phyloP scores from a whole-genome alignment of 2,329 filamentous ascomycete species.

The Trichoderma guizhouense region DNA sequence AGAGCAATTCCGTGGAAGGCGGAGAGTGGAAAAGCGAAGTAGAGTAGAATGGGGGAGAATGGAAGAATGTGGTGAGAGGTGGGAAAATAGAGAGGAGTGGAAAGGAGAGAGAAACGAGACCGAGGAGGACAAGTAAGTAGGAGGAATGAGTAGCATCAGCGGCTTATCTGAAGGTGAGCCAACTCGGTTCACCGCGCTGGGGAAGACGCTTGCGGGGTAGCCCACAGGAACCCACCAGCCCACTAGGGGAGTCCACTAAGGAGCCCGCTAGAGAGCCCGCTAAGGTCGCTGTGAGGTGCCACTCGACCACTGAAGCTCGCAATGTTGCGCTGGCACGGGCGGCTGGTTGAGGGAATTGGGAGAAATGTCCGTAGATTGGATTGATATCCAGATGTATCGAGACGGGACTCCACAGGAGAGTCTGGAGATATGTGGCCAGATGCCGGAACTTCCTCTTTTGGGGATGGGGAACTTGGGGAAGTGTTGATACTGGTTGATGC shows the following conservation, averaged over 20 bases:
- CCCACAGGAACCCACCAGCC: not conserved
- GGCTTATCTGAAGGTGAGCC: conserved; percentile 15
- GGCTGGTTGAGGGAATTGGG: not conserved
- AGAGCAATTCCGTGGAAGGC: not conserved
- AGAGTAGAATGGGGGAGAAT: not conserved
- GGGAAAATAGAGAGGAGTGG: not conserved
- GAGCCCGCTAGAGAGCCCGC: not conserved
- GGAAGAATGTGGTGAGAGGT: not conserved
- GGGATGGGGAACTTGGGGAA: not conserved
- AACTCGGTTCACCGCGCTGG: conserved; percentile 10
- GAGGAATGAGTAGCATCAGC: conserved; percentile 13
- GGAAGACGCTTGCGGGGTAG: conserved; percentile 5
- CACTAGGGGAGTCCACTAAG: not conserved
- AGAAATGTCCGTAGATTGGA: not conserved
- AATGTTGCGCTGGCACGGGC: not conserved
- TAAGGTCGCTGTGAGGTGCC: not conserved
- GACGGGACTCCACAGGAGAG: not conserved
- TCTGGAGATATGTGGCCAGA: not conserved
- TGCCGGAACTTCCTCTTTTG: not conserved
- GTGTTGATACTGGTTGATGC: not conserved
- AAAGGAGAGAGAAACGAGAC: not conserved
- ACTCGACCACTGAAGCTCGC: not conserved
- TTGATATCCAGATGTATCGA: not conserved
- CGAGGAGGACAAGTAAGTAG: conserved; percentile 6
- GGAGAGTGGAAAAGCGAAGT: not conserved